phyloP scores from a whole-genome alignment of 148 eudicot species.

The Dysphania ambrosioides region DNA sequence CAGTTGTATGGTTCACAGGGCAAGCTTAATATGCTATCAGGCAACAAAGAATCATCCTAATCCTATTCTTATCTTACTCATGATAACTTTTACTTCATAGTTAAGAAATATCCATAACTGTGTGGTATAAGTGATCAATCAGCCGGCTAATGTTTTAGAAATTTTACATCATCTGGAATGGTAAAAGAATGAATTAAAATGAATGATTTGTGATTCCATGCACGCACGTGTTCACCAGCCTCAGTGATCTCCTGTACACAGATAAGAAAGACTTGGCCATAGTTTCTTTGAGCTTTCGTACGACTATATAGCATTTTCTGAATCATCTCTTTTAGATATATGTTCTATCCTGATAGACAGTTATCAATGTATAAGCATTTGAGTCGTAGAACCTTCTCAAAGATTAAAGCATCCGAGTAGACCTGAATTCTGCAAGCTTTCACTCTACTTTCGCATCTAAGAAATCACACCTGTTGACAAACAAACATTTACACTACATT shows the following conservation, averaged over 20 bases:
- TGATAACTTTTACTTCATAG: neutral
- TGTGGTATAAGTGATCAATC: neutral
- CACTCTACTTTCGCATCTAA: conserved; percentile 9
- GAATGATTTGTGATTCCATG: neutral
- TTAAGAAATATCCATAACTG: neutral
- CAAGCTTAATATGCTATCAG: neutral
- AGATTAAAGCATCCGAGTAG: neutral
- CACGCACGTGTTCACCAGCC: neutral
- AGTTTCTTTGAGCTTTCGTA: neutral
- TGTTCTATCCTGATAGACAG: neutral
- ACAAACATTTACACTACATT: conserved; percentile 2
- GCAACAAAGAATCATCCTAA: neutral
- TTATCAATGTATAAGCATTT: neutral
- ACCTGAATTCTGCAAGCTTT: neutral
- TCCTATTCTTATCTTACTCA: neutral
- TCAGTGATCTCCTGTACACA: conserved; percentile 11
- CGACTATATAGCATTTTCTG: neutral
- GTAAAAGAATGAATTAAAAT: neutral
- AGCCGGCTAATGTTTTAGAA: neutral
- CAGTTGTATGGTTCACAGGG: neutral
- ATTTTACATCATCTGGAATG: conserved; percentile 9
- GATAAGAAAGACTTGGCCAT: neutral
- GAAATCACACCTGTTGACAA: conserved; percentile 30
- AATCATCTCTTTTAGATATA: neutral
- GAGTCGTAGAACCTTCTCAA: too few species aligned